A percentile compares a stretch with the other conserved stretches of the same genome.
Conservation (phyloP, 345 rosid species). For the Gossypium stocksii region DNA sequence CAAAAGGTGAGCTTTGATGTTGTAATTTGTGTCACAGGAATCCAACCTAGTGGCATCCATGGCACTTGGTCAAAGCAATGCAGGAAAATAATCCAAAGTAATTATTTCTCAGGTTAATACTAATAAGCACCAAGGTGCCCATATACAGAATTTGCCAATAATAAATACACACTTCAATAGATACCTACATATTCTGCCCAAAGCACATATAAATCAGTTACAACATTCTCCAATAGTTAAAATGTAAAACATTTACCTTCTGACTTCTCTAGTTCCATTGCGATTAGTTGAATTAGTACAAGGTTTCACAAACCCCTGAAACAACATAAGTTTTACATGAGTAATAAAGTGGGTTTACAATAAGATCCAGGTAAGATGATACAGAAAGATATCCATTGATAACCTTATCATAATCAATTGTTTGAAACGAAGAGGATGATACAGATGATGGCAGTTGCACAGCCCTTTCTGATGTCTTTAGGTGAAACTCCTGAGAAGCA, state of each 20-base stretch:
- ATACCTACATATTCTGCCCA: background rate
- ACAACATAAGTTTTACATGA: conserved; percentile 3
- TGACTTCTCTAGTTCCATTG: conserved; percentile 44
- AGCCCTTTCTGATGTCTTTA: conserved; percentile 90
- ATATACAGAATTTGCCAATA: background rate
- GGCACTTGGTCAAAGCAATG: conserved; percentile 39
- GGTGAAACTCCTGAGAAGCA: conserved; percentile 68
- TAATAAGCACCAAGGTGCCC: background rate
- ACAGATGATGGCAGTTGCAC: conserved; percentile 56
- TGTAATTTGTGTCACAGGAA: conserved; percentile 25
- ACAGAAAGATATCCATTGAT: background rate
- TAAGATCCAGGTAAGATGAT: background rate
- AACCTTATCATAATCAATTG: conserved; percentile 52
- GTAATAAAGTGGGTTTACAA: background rate
- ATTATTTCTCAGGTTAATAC: conserved; percentile 1
- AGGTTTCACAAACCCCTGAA: conserved; percentile 48
- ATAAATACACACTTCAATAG: background rate
- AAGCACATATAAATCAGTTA: background rate
- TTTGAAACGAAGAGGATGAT: conserved; percentile 36
- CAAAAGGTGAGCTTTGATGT: conserved; percentile 59
- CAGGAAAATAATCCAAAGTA: conserved; percentile 7
- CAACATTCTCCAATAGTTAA: conserved; percentile 13
- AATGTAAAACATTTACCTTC: conserved; percentile 29
- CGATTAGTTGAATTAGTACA: conserved; percentile 29
- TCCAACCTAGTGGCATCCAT: conserved; percentile 23